A percentile compares a stretch with the other conserved stretches of the same genome.
phyloP scores from a whole-genome alignment of 192 early-diverging fungal genomes.

The Backusella sp. region DNA sequence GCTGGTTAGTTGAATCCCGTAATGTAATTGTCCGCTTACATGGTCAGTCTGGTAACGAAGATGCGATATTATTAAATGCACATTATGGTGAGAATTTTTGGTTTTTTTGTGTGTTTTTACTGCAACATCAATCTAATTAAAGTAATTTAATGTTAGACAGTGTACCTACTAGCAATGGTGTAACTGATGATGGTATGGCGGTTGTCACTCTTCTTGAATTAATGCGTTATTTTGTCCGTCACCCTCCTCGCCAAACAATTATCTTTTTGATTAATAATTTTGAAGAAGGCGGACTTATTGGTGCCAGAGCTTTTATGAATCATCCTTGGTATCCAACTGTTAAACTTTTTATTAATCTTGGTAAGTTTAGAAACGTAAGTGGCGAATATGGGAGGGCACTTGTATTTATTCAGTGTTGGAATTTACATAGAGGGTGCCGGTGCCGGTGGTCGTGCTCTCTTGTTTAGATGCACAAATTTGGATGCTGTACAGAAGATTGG shows the following conservation, averaged over 20 bases:
- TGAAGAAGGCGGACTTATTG: slow-evolving; percentile 65
- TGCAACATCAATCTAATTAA: not conserved
- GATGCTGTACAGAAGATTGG: slow-evolving; percentile 35
- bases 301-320: slow-evolving; percentile 60
- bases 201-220: slow-evolving; percentile 59
- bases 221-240: slow-evolving; percentile 54
- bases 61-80: slow-evolving; percentile 60
- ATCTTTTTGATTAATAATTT: slow-evolving; percentile 74
- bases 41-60: slow-evolving; percentile 42
- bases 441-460: slow-evolving; percentile 63
- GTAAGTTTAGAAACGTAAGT: slow-evolving; percentile 10
- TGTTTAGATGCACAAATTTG: slow-evolving; percentile 55
- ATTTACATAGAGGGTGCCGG: slow-evolving; percentile 60
- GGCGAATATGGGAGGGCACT: not conserved
- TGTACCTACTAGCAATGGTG: slow-evolving; percentile 67
- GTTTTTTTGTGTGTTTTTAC: not conserved
- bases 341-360: slow-evolving; percentile 66
- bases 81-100: slow-evolving; percentile 53
- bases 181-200: slow-evolving; percentile 69
- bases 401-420: not conserved
- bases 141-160: slow-evolving; percentile 45
- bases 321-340: slow-evolving; percentile 63
- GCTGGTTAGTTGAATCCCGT: slow-evolving; percentile 40
- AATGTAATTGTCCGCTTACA: slow-evolving; percentile 64
- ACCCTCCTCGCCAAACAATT: slow-evolving; percentile 59